Conservation (phyloP, 2,329 filamentous ascomycete species). For the Aspergillus sp. region DNA sequence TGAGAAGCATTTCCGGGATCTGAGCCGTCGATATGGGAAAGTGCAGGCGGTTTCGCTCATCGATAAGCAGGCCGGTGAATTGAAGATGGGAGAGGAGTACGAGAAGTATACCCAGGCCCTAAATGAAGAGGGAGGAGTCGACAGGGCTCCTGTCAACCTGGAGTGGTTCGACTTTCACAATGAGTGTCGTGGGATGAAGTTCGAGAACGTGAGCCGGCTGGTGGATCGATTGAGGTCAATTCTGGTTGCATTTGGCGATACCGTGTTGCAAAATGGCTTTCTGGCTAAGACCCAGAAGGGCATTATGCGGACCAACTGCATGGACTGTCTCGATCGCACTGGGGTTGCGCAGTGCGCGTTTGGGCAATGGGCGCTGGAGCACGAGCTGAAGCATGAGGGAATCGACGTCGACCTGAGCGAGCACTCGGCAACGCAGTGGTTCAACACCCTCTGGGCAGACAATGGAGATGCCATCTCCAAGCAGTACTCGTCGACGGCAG, state of each 20-base stretch:
- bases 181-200: constrained; percentile 91
- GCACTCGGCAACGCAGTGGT: constrained; percentile 80
- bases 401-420: constrained; percentile 64
- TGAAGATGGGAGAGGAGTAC: constrained; percentile 68
- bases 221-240: constrained; percentile 59
- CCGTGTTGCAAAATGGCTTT: constrained; percentile 44
- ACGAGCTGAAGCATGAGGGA: constrained; percentile 65
- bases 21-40: constrained; percentile 61
- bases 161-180: constrained; percentile 98
- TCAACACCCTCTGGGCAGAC: constrained; percentile 94
- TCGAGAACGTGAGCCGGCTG: constrained; percentile 81
- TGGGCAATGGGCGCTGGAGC: constrained; percentile 70
- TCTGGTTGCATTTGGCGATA: constrained; percentile 65
- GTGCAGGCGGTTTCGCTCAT: constrained; percentile 76
- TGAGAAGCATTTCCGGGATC: constrained; percentile 63
- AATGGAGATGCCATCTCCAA: constrained; percentile 94
- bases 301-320: constrained; percentile 88
- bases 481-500: constrained; percentile 90
- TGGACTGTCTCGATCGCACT: constrained; percentile 94
- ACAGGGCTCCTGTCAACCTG: constrained; percentile 52
- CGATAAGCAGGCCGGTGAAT: constrained; percentile 77
- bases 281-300: constrained; percentile 53
- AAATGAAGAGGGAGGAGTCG: constrained; percentile 52
- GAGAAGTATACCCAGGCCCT: constrained; percentile 57
- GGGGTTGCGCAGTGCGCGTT: constrained; percentile 94